Conservation (phyloP, 192 early-diverging fungal genomes). For the Umbelopsis isabellina region DNA sequence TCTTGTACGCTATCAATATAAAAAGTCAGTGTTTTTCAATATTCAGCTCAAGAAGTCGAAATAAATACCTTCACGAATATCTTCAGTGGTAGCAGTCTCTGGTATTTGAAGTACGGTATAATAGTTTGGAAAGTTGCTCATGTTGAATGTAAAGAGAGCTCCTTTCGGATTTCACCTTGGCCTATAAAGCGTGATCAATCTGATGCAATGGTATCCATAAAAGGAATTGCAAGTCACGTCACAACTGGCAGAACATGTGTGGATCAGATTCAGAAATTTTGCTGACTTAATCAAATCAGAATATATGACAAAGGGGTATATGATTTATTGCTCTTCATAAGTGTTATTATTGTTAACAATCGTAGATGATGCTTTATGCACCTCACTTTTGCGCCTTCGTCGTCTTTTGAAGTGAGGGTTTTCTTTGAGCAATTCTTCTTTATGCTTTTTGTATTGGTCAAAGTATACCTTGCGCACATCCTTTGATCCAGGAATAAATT, state of each 20-base stretch:
- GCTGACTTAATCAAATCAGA: no score
- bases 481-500: neutral
- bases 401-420: neutral
- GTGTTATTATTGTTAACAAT: neutral
- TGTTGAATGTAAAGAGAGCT: neutral
- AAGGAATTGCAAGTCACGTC: slow-evolving; percentile 12
- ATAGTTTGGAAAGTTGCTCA: slow-evolving; percentile 36
- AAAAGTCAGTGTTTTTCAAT: neutral
- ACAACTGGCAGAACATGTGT: neutral
- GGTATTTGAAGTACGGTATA: slow-evolving; percentile 33
- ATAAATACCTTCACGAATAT: slow-evolving; percentile 31
- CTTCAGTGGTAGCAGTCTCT: slow-evolving; percentile 28
- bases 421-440: neutral
- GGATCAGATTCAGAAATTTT: neutral
- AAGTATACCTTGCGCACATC: neutral
- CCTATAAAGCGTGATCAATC: neutral
- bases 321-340: no score
- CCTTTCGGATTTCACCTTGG: neutral
- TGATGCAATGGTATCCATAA: neutral
- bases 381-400: neutral
- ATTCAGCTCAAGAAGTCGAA: neutral
- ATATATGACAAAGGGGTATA: no score
- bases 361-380: neutral
- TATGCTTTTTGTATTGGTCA: neutral
- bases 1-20: slow-evolving; percentile 34